Conservation (phyloP, 345 rosid genomes). For the Rubroshorea leprosula region DNA sequence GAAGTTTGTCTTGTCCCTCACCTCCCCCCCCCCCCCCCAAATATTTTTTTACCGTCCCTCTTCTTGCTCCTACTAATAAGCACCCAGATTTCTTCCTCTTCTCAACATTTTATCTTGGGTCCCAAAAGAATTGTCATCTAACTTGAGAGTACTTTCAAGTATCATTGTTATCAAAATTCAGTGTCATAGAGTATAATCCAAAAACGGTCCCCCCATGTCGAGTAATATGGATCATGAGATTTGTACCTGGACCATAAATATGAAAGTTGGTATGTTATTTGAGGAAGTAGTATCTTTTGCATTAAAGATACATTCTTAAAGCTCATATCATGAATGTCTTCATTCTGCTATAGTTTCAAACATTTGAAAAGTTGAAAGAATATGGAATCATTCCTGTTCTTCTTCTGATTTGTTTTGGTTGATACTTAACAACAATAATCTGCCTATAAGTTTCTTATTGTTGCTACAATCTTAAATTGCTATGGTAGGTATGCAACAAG, state of each 20-base stretch:
- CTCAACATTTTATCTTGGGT: neutral
- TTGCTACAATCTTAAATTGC: too few relatives aligned
- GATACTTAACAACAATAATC: neutral
- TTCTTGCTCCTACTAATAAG: neutral
- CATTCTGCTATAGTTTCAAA: slow-evolving; percentile 1
- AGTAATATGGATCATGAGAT: neutral
- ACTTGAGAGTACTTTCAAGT: neutral
- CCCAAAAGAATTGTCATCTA: neutral
- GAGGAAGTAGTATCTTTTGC: slow-evolving; percentile 18
- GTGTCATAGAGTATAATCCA: neutral
- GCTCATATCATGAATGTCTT: slow-evolving; percentile 3
- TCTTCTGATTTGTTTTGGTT: neutral
- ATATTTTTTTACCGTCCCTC: neutral
- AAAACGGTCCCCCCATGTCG: slow-evolving; percentile 6
- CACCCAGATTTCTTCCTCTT: neutral
- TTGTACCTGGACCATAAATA: neutral
- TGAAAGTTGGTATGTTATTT: slow-evolving; percentile 15
- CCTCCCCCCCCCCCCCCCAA: neutral
- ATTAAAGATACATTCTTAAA: slow-evolving; percentile 12
- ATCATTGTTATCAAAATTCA: neutral
- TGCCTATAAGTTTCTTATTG: too few relatives aligned
- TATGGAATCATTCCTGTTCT: slow-evolving; percentile 6
- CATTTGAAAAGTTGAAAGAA: neutral
- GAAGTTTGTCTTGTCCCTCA: too few relatives aligned
- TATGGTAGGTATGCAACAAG: neutral